phyloP scores from a whole-genome alignment of 208 protist species.

The Leishmania braziliensis region DNA sequence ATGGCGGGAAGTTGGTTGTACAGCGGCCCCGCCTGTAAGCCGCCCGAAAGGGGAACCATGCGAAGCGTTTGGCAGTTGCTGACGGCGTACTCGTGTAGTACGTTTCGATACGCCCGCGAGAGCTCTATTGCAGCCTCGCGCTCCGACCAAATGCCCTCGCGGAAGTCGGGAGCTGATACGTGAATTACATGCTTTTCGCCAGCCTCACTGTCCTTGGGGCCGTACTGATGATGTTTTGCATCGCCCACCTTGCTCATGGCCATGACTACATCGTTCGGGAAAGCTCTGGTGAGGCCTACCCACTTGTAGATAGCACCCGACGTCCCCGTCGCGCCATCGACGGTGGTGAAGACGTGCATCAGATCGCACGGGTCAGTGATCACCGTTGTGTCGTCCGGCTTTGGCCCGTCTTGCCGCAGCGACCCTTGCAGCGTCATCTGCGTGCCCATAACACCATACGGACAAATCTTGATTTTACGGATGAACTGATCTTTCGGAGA shows the following conservation, averaged over 20 bases:
- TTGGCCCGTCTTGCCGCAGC: constrained; percentile 49
- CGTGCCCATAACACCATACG: constrained; percentile 86
- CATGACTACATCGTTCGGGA: constrained; percentile 73
- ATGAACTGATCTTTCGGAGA: constrained; percentile 77
- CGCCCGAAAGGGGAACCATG: constrained; percentile 75
- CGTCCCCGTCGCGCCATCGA: constrained; percentile 58
- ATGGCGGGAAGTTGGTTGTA: constrained; percentile 80
- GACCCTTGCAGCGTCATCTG: constrained; percentile 75
- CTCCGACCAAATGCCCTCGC: constrained; percentile 82
- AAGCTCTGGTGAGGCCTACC: constrained; percentile 63
- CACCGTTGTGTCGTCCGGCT: constrained; percentile 63
- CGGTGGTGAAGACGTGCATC: constrained; percentile 63
- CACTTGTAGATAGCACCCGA: constrained; percentile 89
- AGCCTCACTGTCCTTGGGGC: constrained; percentile 27
- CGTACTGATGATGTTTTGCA: constrained; percentile 77
- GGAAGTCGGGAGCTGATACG: constrained; percentile 82
- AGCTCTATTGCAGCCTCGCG: constrained; percentile 79
- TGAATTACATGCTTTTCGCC: constrained; percentile 76
- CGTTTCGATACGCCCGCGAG: constrained; percentile 84
- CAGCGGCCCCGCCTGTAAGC: constrained; percentile 56
- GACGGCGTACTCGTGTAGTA: constrained; percentile 84
- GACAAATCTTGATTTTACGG: constrained; percentile 69
- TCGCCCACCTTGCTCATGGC: constrained; percentile 73
- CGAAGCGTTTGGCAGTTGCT: constrained; percentile 77
- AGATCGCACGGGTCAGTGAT: constrained; percentile 80